Base-by-base conservation (phyloP, 805 yeast genomes). In the Saccharomycopsis lassenensis region DNA sequence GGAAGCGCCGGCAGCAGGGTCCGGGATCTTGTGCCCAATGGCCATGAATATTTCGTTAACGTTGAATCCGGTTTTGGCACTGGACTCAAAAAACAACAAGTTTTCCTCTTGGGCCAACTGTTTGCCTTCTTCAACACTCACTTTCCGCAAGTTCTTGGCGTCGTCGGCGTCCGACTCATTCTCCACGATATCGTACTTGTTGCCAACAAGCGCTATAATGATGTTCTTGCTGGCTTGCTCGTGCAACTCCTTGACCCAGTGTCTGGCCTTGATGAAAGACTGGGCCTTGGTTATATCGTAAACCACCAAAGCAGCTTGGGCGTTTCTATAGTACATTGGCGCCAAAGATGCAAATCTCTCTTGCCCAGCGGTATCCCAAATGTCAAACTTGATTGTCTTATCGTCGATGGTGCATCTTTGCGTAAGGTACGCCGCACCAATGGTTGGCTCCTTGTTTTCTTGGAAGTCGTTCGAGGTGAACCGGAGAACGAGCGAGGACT, bases 311-410 rank as follows among this genome's bases (percentile, higher is more conserved):
- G 97, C 97, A 19, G 95, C 94, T 56, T 87, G 95, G 11, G 98
- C 96, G 52, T 91, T 89, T 55, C 98, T 72, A 62, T 89, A 89
- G 60, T 89, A 89, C 91, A 89, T 80, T 20, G 97, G 97, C 1
- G 97, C 96, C 51, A 89, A 69, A 18, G 89, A 77, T 11, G 96
- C 95, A 64, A 89, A 89, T 46, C 98, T 63, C 57, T 89, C 98
- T 63, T 89, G 97, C 15, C 98, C 98, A 2, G 97, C 97, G 10
- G 97, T 87, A 56, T 87, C 97, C 94, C 94, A 83, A 41, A 83
- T 84, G 54, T 83, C 94, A 55, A 84, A 86, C 58, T 91, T 89
- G 52, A 89, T 83, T 6, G 91, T 82, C 51, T 79, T 71, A 43
- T 77, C 80, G 33, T 91, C 82, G 52, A 91, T 78, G 16, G 83